These are phyloP conservation scores for Botryosphaeria agaves DNA, from an alignment of 2,329 filamentous ascomycete species.

Conservation along the genomic window DNA sequence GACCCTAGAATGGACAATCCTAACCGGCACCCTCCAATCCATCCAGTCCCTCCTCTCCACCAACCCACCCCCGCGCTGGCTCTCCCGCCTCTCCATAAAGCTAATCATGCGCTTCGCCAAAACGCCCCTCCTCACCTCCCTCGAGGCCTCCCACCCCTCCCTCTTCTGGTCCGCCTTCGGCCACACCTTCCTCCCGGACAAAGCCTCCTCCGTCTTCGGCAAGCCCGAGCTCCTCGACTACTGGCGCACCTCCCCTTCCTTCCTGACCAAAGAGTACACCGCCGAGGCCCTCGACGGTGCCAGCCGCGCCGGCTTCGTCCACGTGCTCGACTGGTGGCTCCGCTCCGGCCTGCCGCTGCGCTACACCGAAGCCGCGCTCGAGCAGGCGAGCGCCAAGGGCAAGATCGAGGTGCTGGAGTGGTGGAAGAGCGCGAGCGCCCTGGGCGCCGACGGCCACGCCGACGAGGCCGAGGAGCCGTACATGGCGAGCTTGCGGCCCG, in stretches of 20 bases:
- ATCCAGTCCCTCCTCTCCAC: constrained; percentile 58
- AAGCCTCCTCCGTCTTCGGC: constrained; percentile 74
- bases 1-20: constrained; percentile 70
- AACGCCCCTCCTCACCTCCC: constrained; percentile 57
- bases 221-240: constrained; percentile 74
- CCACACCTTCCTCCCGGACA: constrained; percentile 65
- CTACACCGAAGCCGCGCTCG: constrained; percentile 74
- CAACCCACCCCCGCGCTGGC: constrained; percentile 50
- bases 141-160: constrained; percentile 49
- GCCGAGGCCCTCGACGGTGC: constrained; percentile 75
- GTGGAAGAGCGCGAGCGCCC: constrained; percentile 61
- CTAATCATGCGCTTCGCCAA: constrained; percentile 85
- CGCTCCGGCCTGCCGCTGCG: constrained; percentile 61
- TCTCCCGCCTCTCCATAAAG: constrained; percentile 70
- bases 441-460: constrained; percentile 25
- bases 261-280: constrained; percentile 75
- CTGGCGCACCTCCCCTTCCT: constrained; percentile 72
- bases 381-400: constrained; percentile 71
- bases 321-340: constrained; percentile 86
- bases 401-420: constrained; percentile 78
- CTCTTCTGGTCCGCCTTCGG: constrained; percentile 79
- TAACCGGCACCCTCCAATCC: constrained; percentile 51
- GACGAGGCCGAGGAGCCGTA: constrained; percentile 5
- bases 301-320: constrained; percentile 67
- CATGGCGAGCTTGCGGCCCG: constrained; percentile 6